phyloP scores from a whole-genome alignment of 2,329 filamentous ascomycete species.

The Beauveria medogensis region DNA sequence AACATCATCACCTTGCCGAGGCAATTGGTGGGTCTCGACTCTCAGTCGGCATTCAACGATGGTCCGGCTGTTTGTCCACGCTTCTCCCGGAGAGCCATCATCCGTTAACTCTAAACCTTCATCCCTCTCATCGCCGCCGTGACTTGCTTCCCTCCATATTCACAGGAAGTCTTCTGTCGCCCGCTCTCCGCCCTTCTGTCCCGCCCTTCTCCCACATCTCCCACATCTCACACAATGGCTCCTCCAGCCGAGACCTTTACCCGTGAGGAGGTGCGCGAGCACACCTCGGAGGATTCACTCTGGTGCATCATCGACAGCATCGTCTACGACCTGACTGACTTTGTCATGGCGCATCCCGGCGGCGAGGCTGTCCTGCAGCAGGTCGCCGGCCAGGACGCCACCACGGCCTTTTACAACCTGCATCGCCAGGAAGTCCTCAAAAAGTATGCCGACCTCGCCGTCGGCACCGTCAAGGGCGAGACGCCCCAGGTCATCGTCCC shows the following conservation, averaged over 20 bases:
- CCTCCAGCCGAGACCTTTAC: constrained; percentile 43
- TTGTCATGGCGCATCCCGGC: constrained; percentile 77
- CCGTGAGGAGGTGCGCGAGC: constrained; percentile 61
- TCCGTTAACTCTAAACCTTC: neutral
- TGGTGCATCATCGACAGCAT: constrained; percentile 83
- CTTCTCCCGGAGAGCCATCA: neutral
- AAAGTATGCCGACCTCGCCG: constrained; percentile 66
- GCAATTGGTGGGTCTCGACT: constrained; percentile 7
- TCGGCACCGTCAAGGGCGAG: constrained; percentile 70
- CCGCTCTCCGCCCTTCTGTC: neutral
- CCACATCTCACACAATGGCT: constrained; percentile 21
- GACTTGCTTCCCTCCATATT: neutral
- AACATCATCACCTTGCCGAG: constrained; percentile 5
- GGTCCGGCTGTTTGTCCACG: neutral
- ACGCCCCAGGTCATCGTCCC: constrained; percentile 64
- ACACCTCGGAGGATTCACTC: constrained; percentile 66
- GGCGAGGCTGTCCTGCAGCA: constrained; percentile 73
- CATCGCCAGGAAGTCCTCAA: constrained; percentile 83
- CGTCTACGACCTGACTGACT: constrained; percentile 81
- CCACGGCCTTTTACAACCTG: constrained; percentile 80
- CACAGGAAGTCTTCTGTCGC: neutral
- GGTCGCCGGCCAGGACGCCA: constrained; percentile 75
- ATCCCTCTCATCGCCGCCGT: neutral
- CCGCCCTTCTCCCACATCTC: neutral
- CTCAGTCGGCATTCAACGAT: constrained; percentile 5